Evolutionary conservation across 768 basidiomycete species (phyloP).

Genomic region (Tulasnella sp.): DNA sequence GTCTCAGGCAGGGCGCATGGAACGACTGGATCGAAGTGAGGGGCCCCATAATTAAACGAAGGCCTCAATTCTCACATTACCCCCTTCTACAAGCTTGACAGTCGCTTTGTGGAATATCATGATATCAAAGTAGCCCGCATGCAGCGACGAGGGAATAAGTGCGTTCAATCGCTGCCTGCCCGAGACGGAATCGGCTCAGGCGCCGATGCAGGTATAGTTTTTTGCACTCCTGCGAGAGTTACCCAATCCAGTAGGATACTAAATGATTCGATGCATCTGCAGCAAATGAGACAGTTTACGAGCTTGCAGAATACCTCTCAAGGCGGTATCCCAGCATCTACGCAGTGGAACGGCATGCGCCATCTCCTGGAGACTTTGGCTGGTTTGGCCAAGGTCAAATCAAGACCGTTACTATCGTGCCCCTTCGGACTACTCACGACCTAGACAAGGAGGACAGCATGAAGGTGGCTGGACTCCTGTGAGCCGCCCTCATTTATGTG

Average conservation of each 20-base stretch:
- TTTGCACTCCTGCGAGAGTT: neutral
- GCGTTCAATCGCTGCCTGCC: constrained; percentile 49
- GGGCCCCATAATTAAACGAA: neutral
- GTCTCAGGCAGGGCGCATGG: constrained; percentile 63
- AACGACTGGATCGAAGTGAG: constrained; percentile 69
- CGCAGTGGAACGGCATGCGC: constrained; percentile 44
- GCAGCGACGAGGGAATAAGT: constrained; percentile 47
- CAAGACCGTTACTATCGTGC: constrained; percentile 50
- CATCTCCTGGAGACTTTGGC: constrained; percentile 36
- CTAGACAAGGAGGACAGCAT: constrained; percentile 56
- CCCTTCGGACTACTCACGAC: constrained; percentile 50
- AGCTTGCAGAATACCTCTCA: constrained; percentile 63
- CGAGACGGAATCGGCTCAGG: constrained; percentile 43
- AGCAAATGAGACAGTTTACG: constrained; percentile 67
- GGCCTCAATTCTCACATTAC: neutral
- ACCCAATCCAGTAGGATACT: neutral
- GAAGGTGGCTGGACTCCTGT: constrained; percentile 61
- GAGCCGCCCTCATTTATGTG: constrained; percentile 36
- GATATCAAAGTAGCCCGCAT: constrained; percentile 51
- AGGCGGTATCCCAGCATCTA: constrained; percentile 60
- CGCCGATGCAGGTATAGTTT: constrained; percentile 37
- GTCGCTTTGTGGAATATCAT: constrained; percentile 53
- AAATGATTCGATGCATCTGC: neutral
- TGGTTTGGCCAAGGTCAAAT: constrained; percentile 50
- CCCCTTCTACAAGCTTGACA: constrained; percentile 49